Conservation (phyloP, 2,329 filamentous ascomycete species). For the Sordariomycetes sp. region DNA sequence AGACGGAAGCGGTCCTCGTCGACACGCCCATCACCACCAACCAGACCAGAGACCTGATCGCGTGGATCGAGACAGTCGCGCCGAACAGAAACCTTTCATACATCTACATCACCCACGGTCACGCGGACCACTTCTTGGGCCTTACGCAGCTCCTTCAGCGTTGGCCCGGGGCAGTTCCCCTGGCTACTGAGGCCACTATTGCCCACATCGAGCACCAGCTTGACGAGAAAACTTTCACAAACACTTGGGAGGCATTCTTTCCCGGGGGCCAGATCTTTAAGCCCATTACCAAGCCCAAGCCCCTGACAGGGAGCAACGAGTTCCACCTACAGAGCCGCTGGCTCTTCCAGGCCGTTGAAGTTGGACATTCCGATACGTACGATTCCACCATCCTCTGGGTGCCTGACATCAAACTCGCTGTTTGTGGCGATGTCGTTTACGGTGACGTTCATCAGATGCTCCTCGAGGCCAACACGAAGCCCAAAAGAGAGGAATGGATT, state of each 20-base stretch:
- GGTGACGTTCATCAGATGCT: slow-evolving; percentile 24
- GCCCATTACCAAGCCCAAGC: slow-evolving; percentile 8
- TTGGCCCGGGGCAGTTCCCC: slow-evolving; percentile 14
- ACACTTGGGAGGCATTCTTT: slow-evolving; percentile 13
- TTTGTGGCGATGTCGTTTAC: slow-evolving; percentile 28
- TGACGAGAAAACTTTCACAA: slow-evolving; percentile 4
- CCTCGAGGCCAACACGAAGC: slow-evolving; percentile 20
- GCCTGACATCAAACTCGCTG: slow-evolving; percentile 21
- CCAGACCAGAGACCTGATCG: slow-evolving; percentile 18
- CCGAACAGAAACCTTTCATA: slow-evolving; percentile 16
- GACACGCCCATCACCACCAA: slow-evolving; percentile 21
- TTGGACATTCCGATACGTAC: slow-evolving; percentile 5
- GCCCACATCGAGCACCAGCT: slow-evolving; percentile 13
- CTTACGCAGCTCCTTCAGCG: slow-evolving; percentile 14
- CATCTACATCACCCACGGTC: slow-evolving; percentile 31
- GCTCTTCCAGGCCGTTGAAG: slow-evolving; percentile 2
- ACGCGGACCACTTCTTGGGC: slow-evolving; percentile 30
- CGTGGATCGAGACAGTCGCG: slow-evolving; percentile 24
- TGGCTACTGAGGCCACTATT: slow-evolving; percentile 13
- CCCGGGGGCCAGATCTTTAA: slow-evolving; percentile 13
- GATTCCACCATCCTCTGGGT: slow-evolving; percentile 23
- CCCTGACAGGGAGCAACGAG: slow-evolving; percentile 6
- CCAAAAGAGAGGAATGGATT: slow-evolving; percentile 21
- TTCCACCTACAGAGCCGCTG: slow-evolving; percentile 1
- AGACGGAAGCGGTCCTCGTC: slow-evolving; percentile 21